A percentile compares a stretch with the other conserved stretches of the same genome.
These are phyloP conservation scores for Aciculosporium take DNA, from an alignment of 2,329 filamentous ascomycete species.

Conservation along the genomic window DNA sequence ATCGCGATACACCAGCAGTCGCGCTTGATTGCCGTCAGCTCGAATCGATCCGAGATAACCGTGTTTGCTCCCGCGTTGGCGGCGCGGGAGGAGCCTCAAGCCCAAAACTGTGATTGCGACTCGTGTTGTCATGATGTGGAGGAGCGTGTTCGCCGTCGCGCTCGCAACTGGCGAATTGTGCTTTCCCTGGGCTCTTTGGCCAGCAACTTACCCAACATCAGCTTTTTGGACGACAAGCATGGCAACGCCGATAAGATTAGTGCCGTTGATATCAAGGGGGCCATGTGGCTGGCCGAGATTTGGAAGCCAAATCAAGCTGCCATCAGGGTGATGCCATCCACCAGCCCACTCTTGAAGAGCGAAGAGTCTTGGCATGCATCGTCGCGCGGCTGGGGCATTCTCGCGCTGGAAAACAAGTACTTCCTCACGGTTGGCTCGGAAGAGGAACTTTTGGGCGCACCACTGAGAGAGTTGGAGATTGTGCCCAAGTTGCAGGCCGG, in stretches of 20 bases:
- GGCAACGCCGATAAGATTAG: conserved; percentile 36
- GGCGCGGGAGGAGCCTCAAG: not conserved
- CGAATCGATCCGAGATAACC: conserved; percentile 48
- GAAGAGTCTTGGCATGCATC: conserved; percentile 16
- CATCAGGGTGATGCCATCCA: conserved; percentile 12
- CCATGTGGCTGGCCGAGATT: conserved; percentile 36
- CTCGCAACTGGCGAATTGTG: conserved; percentile 36
- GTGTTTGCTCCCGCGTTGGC: conserved; percentile 36
- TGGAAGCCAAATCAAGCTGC: conserved; percentile 25
- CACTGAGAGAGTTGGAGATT: conserved; percentile 9
- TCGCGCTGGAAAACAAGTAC: conserved; percentile 28
- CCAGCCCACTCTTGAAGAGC: conserved; percentile 11
- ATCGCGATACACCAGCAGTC: conserved; percentile 66
- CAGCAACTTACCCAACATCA: conserved; percentile 38
- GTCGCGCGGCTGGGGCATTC: conserved; percentile 33
- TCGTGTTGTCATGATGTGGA: conserved; percentile 11
- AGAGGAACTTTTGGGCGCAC: conserved; percentile 21
- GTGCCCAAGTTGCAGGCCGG: conserved; percentile 8
- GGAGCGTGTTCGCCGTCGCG: conserved; percentile 24
- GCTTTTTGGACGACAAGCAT: conserved; percentile 30
- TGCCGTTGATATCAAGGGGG: conserved; percentile 36
- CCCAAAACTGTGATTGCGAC: conserved; percentile 4
- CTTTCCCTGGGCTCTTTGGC: conserved; percentile 25
- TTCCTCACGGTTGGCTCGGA: conserved; percentile 24
- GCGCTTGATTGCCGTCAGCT: conserved; percentile 74